Conservation (phyloP, 225 moss, liverwort and hornwort species). For the Marchantia polymorpha region DNA sequence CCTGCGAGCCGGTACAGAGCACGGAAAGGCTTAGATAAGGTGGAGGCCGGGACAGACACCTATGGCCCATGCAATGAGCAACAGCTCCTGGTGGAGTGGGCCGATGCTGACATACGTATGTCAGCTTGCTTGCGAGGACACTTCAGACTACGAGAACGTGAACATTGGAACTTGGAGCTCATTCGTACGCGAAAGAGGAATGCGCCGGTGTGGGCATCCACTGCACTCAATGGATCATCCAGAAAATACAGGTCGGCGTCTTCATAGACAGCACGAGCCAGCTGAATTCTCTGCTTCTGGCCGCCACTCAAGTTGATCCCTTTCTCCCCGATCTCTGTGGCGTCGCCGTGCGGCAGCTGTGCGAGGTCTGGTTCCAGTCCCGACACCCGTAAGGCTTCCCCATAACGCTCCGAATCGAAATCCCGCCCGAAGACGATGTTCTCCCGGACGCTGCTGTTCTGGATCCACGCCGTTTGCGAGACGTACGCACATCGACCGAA, state of each 20-base stretch:
- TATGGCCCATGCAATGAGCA: too few relatives aligned
- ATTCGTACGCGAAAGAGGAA: slow-evolving; percentile 48
- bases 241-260: slow-evolving; percentile 65
- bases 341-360: slow-evolving; percentile 63
- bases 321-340: slow-evolving; percentile 82
- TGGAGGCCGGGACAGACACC: neutral
- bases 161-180: neutral
- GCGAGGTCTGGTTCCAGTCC: slow-evolving; percentile 60
- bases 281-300: slow-evolving; percentile 78
- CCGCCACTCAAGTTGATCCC: too few relatives aligned
- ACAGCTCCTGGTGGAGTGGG: neutral
- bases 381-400: slow-evolving; percentile 48
- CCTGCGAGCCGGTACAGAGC: slow-evolving; percentile 37
- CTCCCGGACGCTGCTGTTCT: slow-evolving; percentile 60
- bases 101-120: neutral
- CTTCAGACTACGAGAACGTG: neutral
- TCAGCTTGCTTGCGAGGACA: too few relatives aligned
- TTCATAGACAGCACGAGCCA: slow-evolving; percentile 71
- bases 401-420: slow-evolving; percentile 49
- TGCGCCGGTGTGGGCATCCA: slow-evolving; percentile 72
- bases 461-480: slow-evolving; percentile 75
- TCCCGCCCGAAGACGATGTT: slow-evolving; percentile 60
- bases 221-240: slow-evolving; percentile 78
- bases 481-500: slow-evolving; percentile 57
- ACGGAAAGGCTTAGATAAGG: neutral